Conservation (phyloP, 768 basidiomycete species). For the Lactarius pseudohatsudake region DNA sequence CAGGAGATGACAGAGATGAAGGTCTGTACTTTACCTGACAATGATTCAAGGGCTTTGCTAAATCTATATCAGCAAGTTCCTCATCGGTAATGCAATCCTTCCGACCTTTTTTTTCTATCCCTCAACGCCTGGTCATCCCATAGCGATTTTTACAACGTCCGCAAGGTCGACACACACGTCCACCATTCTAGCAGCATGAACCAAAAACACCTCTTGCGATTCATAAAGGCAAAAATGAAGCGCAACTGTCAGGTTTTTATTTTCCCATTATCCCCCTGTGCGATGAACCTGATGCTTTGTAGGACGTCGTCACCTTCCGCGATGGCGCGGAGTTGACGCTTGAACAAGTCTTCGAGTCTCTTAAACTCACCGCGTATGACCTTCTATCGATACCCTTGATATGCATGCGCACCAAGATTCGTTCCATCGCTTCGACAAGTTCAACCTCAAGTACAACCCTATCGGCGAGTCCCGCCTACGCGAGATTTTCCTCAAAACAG, state of each 20-base stretch:
- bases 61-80: slow-evolving; percentile 61
- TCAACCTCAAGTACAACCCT: slow-evolving; percentile 96
- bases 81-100: slow-evolving; percentile 56
- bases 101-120: not conserved
- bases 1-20: slow-evolving; percentile 97
- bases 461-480: slow-evolving; percentile 92
- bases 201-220: slow-evolving; percentile 96
- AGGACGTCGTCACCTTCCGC: slow-evolving; percentile 96
- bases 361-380: slow-evolving; percentile 94
- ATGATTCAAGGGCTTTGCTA: not conserved
- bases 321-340: slow-evolving; percentile 88
- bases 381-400: slow-evolving; percentile 98
- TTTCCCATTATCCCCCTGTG: not conserved
- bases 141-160: slow-evolving; percentile 97
- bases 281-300: slow-evolving; percentile 1
- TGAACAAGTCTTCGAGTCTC: slow-evolving; percentile 92
- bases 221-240: slow-evolving; percentile 99
- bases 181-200: slow-evolving; percentile 99
- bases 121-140: not conserved
- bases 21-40: slow-evolving; percentile 46
- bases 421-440: slow-evolving; percentile 98
- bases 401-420: slow-evolving; percentile 99
- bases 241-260: slow-evolving; percentile 68
- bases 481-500: slow-evolving; percentile 98
- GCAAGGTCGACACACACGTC: slow-evolving; percentile 98